phyloP scores from a whole-genome alignment of 108 stramenopile genomes.

The Conticribra guillardii region DNA sequence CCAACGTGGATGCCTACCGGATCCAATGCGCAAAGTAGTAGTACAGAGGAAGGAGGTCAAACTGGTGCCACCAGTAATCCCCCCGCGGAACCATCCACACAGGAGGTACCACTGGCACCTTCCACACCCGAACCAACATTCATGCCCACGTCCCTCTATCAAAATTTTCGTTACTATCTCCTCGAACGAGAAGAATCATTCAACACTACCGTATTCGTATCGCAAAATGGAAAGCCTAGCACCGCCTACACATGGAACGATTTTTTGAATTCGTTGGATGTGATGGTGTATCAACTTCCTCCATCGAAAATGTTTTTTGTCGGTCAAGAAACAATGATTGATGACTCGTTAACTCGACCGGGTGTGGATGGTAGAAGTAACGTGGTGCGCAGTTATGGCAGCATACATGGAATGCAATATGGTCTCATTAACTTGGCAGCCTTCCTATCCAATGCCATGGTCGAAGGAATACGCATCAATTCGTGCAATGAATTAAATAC shows the following conservation, averaged over 20 bases:
- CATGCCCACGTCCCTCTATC: conserved; percentile 6
- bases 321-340: conserved; percentile 10
- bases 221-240: conserved; percentile 21
- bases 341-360: too few relatives aligned
- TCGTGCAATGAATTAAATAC: conserved; percentile 41
- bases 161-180: conserved; percentile 8
- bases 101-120: background rate
- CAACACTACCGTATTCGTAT: conserved; percentile 22
- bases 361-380: too few relatives aligned
- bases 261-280: conserved; percentile 22
- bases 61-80: background rate
- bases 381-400: too few relatives aligned
- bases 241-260: conserved; percentile 23
- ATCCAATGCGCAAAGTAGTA: too few relatives aligned
- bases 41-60: too few relatives aligned
- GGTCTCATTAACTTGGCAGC: conserved; percentile 39
- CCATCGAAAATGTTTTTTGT: conserved; percentile 27
- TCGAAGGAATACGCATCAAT: conserved; percentile 39
- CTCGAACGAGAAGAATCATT: conserved; percentile 8
- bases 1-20: too few relatives aligned
- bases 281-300: conserved; percentile 31
- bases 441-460: conserved; percentile 35
- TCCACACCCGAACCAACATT: background rate
- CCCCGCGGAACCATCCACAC: background rate
- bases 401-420: conserved; percentile 30